Evolutionary conservation across 805 yeast species (phyloP), one percentile per base, ranked within the genome.

Genomic region (Zygosaccharomyces bailii): DNA sequence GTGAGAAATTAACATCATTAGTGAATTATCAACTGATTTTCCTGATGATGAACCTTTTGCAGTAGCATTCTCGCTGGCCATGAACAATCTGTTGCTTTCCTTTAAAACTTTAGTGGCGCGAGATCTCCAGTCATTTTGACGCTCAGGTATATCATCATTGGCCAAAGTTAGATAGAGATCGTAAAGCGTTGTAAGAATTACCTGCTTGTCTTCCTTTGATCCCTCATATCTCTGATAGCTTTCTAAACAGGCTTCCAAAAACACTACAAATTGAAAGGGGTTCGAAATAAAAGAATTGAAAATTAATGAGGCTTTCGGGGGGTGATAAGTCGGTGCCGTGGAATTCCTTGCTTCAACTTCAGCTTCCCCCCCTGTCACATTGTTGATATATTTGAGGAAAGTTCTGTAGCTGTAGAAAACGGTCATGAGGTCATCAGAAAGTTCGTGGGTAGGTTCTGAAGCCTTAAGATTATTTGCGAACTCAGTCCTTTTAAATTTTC

Each of bases 241-340:
- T 54, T 83, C 86, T 11, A 89, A 66, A 55, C 96, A 88, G 0
- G 98, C 97, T 61, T 93, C 99, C 45, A 93, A 65, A 51, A 93
- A 93, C 5, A 86, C 85, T 19, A 90, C 93, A 72, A 93, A 91
- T 58, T 90, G 93, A 57, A 82, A 78, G 0, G 93, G 89, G 59
- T 85, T 87, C 52, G 82, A 78, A n/a, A 86, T 79, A 61, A 93
- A 93, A 1, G 95, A 80, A 2, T 91, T 82, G 59, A 88, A 93
- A 1, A 91, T 86, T 31, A 91, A 71, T 35, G 89, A 74, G 5
- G 98, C 98, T 41, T 82, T 75, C 2, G 99, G 99, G 1, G 98
- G 96, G 41, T 83, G 82, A 62, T 93, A 93, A 0, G 93, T 85
- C 11, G 90, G 84, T 30, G 58, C 72, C 42, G 10, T 40, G 43